A percentile compares a stretch with the other conserved stretches of the same genome.
Evolutionary conservation across 192 early-diverging fungal genomes (phyloP).

Genomic region (Entomortierella beljakovae): DNA sequence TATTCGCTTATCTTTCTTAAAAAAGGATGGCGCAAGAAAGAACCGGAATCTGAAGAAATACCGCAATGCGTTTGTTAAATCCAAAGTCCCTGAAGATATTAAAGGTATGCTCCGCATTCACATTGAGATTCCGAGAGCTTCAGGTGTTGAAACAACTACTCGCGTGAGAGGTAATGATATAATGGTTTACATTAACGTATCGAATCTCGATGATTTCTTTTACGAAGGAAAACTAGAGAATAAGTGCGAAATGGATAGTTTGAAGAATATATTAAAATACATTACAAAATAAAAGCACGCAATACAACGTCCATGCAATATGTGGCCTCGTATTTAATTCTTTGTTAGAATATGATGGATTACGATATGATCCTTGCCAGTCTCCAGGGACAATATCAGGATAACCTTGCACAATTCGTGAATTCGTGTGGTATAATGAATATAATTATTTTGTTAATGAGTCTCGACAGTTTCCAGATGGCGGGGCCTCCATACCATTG

Average conservation of each 20-base stretch:
- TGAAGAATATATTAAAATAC: too few relatives aligned
- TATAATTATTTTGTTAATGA: too few relatives aligned
- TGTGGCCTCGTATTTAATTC: too few relatives aligned
- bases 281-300: too few relatives aligned
- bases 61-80: slow-evolving; percentile 11
- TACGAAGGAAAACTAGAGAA: not conserved
- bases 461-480: too few relatives aligned
- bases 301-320: too few relatives aligned
- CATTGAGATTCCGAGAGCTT: slow-evolving; percentile 20
- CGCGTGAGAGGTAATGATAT: slow-evolving; percentile 24
- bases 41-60: not conserved
- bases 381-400: too few relatives aligned
- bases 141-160: not conserved
- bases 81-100: not conserved
- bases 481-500: too few relatives aligned
- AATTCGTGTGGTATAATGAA: too few relatives aligned
- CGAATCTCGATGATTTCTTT: slow-evolving; percentile 27
- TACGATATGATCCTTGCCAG: too few relatives aligned
- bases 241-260: not conserved
- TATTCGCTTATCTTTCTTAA: slow-evolving; percentile 19
- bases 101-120: slow-evolving; percentile 34
- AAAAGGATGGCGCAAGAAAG: not conserved
- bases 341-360: too few relatives aligned
- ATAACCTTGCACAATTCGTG: too few relatives aligned
- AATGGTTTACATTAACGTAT: slow-evolving; percentile 21